Evolutionary conservation across 768 basidiomycete species (phyloP), one percentile per base, ranked within the genome.

Genomic region (Rubroboletus satanas): DNA sequence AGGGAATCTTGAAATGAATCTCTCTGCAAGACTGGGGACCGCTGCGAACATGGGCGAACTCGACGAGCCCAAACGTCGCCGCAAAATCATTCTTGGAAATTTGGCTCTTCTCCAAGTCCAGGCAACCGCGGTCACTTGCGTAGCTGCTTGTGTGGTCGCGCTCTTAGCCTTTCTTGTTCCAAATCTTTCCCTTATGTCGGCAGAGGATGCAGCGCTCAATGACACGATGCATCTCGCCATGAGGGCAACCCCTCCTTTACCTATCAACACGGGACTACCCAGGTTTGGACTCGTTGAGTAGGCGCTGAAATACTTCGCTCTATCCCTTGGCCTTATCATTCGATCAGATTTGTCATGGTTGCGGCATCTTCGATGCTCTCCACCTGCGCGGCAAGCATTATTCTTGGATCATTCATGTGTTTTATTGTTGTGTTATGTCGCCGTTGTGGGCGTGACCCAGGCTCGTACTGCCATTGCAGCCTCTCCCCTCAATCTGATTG

Each of bases 1-100:
- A 65, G 97, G 96, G n/a, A 93, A 99, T 66, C 81, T 98, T 36
- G 97, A 98, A 72, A 98, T 98, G 96, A 98, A 97, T 60, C 84
- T 99, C 7, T 95, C 94, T 4, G 93, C 97, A 1, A 83, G 96
- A 14, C 79, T 99, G n/a, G 88, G 90, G 1, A 99, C 97, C 0
- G 88, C 94, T 1, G 90, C 95, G 6, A 97, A 98, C 62, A 86
- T 95, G 48, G 96, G 96, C 42, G 84, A 93, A 57, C 83, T 99
- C 5, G 93, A 98, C 67, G 80, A 85, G 33, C 83, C 84, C 0
- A 61, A 68, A 2, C 76, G 75, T 8, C 83, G 91, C 4, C 79
- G 82, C 5, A 68, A 75, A 2, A 82, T 96, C 56, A 79, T 99
- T 33, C 55, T 83, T 3, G 94, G 94, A 39, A 97, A 94, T 70